Conservation (phyloP, 2,329 filamentous ascomycete genomes). For the Tolypocladium ovalisporum region DNA sequence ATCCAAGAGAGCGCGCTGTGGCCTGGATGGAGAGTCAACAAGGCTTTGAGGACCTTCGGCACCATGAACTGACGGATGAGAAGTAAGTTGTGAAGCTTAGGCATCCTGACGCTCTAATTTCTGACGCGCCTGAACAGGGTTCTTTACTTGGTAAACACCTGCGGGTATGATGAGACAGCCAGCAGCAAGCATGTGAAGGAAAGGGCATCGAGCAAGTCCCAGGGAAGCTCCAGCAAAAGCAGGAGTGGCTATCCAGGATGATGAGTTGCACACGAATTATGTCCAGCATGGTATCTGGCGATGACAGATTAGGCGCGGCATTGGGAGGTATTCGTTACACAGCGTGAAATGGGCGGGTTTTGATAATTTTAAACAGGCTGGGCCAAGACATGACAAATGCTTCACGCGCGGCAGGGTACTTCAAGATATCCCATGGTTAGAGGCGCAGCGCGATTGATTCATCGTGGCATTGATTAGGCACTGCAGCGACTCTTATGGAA, state of each 20-base stretch:
- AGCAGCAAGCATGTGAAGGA: constrained; percentile 36
- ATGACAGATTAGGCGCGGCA: neutral
- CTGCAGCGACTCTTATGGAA: neutral
- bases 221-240: constrained; percentile 15
- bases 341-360: neutral
- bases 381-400: neutral
- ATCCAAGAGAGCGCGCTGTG: constrained; percentile 50
- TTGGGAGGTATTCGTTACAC: neutral
- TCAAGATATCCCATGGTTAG: neutral
- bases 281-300: neutral
- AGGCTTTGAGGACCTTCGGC: constrained; percentile 62
- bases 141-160: constrained; percentile 37
- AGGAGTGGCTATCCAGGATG: constrained; percentile 3
- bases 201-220: constrained; percentile 16
- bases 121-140: constrained; percentile 28
- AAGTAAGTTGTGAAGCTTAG: constrained; percentile 49
- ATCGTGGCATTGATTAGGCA: neutral
- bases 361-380: neutral
- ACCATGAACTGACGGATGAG: constrained; percentile 56
- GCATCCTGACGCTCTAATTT: neutral
- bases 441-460: neutral
- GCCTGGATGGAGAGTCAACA: constrained; percentile 66
- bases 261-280: constrained; percentile 1
- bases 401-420: neutral
- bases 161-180: constrained; percentile 43